phyloP scores from a whole-genome alignment of 1,139 yeast genomes.

The Scheffersomyces illinoinensis region DNA sequence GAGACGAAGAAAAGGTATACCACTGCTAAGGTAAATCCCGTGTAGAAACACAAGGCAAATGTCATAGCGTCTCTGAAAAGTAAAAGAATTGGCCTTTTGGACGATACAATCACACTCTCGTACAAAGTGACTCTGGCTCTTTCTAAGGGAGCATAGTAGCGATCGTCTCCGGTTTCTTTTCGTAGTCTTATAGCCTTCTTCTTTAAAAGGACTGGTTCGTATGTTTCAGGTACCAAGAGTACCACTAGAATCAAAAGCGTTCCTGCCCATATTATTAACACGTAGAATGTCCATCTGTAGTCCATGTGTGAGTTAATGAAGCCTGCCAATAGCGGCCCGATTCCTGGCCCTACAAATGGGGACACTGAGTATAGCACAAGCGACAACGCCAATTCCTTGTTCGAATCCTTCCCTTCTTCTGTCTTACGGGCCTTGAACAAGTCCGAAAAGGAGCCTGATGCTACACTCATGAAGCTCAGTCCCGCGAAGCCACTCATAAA shows the following conservation, averaged over 20 bases:
- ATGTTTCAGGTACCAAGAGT: constrained; percentile 21
- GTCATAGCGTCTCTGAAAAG: constrained; percentile 64
- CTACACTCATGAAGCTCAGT: constrained; percentile 36
- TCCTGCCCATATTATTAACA: constrained; percentile 24
- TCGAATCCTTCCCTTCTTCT: constrained; percentile 13
- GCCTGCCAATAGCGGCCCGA: constrained; percentile 35
- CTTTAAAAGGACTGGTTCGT: constrained; percentile 17
- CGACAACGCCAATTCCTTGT: constrained; percentile 27
- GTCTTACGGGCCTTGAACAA: constrained; percentile 20
- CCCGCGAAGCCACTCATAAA: constrained; percentile 36
- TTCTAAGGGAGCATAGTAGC: constrained; percentile 53
- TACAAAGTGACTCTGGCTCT: constrained; percentile 21
- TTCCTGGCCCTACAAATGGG: constrained; percentile 36
- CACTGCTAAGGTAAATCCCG: constrained; percentile 60
- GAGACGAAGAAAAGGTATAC: constrained; percentile 65
- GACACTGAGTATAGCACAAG: constrained; percentile 30
- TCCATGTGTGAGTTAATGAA: constrained; percentile 22
- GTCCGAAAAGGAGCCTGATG: constrained; percentile 36
- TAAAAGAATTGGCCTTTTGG: constrained; percentile 55
- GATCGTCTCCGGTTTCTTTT: constrained; percentile 16
- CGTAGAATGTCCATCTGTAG: constrained; percentile 29
- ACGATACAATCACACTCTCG: constrained; percentile 36
- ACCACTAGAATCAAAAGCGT: constrained; percentile 16
- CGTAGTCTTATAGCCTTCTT: constrained; percentile 18
- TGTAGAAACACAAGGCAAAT: constrained; percentile 56